Percentiles rank a stretch among this genome's conserved stretches.
Conservation (phyloP, 2,329 filamentous ascomycete species). For the Neofusicoccum kwambonambiense region DNA sequence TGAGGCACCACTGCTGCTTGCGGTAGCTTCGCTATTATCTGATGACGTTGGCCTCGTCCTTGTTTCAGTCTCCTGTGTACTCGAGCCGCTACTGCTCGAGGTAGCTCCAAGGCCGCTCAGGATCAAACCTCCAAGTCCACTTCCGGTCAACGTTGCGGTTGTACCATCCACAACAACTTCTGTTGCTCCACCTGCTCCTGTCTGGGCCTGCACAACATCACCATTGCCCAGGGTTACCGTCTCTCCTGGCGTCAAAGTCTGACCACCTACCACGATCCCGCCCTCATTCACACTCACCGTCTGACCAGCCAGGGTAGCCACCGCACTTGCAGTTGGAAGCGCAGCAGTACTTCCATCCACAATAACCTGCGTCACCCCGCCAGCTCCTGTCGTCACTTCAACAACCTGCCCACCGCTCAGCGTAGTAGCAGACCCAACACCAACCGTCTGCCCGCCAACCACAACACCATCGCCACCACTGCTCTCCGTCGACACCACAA, state of each 20-base stretch:
- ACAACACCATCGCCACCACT: not conserved
- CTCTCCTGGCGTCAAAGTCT: not conserved
- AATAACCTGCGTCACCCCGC: not conserved
- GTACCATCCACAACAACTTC: not conserved
- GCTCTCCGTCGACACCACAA: not conserved
- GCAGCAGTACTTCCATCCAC: not conserved
- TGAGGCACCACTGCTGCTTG: too few species aligned
- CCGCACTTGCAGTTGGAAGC: not conserved
- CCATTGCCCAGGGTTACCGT: not conserved
- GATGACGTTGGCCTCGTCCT: too few species aligned
- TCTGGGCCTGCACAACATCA: not conserved
- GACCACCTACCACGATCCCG: not conserved
- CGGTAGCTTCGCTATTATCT: too few species aligned
- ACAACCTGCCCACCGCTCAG: conserved; percentile 28
- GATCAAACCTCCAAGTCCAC: not conserved
- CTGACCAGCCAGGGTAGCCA: not conserved
- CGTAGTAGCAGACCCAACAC: conserved; percentile 28
- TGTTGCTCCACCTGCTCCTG: not conserved
- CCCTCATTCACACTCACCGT: not conserved
- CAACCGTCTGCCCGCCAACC: conserved; percentile 20
- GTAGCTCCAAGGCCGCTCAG: not conserved
- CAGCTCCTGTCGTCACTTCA: not conserved
- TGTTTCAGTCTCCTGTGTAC: not conserved
- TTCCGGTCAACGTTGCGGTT: not conserved
- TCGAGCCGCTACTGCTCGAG: not conserved